These are phyloP conservation scores for Solanum piurae DNA, from an alignment of 257 asterid species.

Conservation along the genomic window DNA sequence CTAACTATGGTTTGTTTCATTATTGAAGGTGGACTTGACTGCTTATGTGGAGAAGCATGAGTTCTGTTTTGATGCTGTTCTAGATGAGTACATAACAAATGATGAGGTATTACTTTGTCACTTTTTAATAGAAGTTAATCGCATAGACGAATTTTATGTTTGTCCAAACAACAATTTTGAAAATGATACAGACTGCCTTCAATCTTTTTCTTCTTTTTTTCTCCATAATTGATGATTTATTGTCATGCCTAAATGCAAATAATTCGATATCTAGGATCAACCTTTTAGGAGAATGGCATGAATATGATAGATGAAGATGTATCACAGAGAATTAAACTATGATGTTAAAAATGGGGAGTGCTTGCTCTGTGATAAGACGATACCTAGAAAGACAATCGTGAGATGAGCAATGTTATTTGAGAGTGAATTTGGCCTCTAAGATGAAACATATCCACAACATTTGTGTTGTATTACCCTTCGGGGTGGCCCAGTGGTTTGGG, in stretches of 20 bases:
- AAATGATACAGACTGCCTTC: background rate
- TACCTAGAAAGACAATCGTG: background rate
- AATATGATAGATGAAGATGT: background rate
- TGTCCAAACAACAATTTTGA: background rate
- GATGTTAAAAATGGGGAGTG: background rate
- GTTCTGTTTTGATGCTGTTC: constrained; percentile 97
- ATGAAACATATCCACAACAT: background rate
- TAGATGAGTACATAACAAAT: constrained; percentile 81
- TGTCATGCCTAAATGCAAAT: background rate
- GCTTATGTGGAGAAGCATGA: constrained; percentile 98
- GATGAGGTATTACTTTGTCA: constrained; percentile 60
- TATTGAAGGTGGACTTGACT: constrained; percentile 88
- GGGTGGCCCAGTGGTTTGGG: too few relatives aligned
- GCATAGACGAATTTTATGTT: background rate
- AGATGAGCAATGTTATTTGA: background rate
- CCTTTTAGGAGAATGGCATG: background rate
- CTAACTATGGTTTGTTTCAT: constrained; percentile 20
- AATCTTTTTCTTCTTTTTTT: background rate
- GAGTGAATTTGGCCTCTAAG: background rate
- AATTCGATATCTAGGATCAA: background rate
- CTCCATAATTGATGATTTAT: background rate
- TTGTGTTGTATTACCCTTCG: background rate
- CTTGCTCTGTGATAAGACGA: background rate
- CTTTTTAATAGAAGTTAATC: background rate
- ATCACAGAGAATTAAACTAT: background rate